These are phyloP conservation scores for Ormosia emarginata DNA, from an alignment of 306 rosid genomes.

Conservation along the genomic window DNA sequence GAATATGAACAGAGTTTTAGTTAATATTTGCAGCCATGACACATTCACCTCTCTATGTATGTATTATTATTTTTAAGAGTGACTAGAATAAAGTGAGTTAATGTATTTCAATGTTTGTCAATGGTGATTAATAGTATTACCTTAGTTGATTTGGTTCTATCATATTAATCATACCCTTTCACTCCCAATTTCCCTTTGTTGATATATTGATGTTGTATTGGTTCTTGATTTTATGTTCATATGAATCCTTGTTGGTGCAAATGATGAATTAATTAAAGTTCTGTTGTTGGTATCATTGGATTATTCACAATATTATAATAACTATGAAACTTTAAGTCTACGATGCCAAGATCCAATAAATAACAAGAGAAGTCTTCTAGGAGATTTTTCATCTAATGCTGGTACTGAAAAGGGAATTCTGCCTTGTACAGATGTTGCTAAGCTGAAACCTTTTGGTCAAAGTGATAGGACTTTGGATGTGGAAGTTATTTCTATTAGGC, in stretches of 20 bases:
- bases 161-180: background rate
- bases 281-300: constrained; percentile 7
- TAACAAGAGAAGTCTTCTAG: background rate
- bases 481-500: background rate
- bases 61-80: background rate
- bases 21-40: background rate
- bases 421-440: background rate
- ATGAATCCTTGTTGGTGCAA: background rate
- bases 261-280: background rate
- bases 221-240: constrained; percentile 5
- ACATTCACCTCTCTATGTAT: background rate
- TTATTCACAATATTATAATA: background rate
- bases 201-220: constrained; percentile 8
- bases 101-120: background rate
- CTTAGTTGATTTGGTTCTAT: constrained; percentile 13
- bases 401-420: background rate
- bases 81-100: background rate
- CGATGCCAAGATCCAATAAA: no score
- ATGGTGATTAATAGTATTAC: background rate
- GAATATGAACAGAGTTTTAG: constrained; percentile 1
- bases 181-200: background rate
- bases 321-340: background rate
- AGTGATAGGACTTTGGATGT: background rate
- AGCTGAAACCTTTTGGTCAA: background rate
- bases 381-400: background rate